These are phyloP conservation scores for Alisma plantagoaquatica DNA, from an alignment of 106 monocot species.

Conservation along the genomic window DNA sequence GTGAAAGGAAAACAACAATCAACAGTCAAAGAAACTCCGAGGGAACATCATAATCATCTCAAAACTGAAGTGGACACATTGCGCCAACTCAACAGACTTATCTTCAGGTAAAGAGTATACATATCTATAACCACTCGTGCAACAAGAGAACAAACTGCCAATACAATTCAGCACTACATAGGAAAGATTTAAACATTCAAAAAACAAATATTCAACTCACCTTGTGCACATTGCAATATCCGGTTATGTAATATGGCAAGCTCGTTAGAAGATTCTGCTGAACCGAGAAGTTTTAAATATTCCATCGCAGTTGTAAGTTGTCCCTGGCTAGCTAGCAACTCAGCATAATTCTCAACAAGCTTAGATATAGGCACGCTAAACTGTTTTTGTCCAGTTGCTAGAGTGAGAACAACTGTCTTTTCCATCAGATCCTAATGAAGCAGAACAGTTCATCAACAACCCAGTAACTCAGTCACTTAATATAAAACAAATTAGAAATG, in stretches of 20 bases:
- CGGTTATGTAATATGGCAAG: slow-evolving; percentile 73
- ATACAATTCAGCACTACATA: too few relatives aligned
- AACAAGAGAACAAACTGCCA: too few relatives aligned
- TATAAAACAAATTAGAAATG: too few relatives aligned
- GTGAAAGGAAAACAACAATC: too few relatives aligned
- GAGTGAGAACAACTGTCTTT: slow-evolving; percentile 68
- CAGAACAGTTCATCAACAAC: too few relatives aligned
- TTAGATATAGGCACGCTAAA: slow-evolving; percentile 76
- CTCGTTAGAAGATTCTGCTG: slow-evolving; percentile 58
- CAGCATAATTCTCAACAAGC: slow-evolving; percentile 93
- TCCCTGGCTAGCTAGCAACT: slow-evolving; percentile 92
- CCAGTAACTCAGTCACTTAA: too few relatives aligned
- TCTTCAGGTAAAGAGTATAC: too few relatives aligned
- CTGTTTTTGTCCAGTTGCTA: slow-evolving; percentile 73
- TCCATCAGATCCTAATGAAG: slow-evolving; percentile 99
- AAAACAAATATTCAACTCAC: slow-evolving; percentile 11
- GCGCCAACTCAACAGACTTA: too few relatives aligned
- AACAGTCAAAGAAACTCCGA: too few relatives aligned
- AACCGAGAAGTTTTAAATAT: slow-evolving; percentile 75
- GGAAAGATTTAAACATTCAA: background rate
- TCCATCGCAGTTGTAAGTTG: slow-evolving; percentile 93
- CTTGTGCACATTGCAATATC: slow-evolving; percentile 49
- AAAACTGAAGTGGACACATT: too few relatives aligned
- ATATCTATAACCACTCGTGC: too few relatives aligned
- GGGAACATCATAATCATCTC: too few relatives aligned